Conservation (phyloP, 2,329 filamentous ascomycete species). For the Colletotrichum tropicale region DNA sequence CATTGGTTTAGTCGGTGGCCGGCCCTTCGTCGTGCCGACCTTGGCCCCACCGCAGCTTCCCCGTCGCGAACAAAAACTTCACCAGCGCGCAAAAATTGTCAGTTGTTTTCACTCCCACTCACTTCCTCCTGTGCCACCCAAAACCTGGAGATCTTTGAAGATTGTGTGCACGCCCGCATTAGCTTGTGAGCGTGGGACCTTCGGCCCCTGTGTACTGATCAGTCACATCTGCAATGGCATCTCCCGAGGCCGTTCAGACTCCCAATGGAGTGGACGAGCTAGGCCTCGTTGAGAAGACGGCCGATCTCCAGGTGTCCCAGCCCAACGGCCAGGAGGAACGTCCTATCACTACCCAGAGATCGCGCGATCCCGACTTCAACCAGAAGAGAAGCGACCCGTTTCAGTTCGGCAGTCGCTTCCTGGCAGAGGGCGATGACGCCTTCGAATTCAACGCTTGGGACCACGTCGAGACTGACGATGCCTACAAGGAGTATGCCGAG, state of each 20-base stretch:
- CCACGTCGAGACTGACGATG: slow-evolving; percentile 90
- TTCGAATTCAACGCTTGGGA: slow-evolving; percentile 99
- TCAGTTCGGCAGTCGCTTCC: slow-evolving; percentile 88
- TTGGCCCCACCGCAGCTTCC: background rate
- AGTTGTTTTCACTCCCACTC: accelerated
- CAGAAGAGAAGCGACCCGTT: slow-evolving; percentile 91
- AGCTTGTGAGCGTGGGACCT: background rate
- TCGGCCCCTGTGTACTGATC: background rate
- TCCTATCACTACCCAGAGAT: slow-evolving; percentile 63
- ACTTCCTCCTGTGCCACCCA: background rate
- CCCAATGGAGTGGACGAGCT: slow-evolving; percentile 15
- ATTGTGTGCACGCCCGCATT: background rate
- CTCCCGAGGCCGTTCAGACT: background rate
- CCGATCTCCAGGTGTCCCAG: slow-evolving; percentile 24
- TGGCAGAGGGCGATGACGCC: slow-evolving; percentile 85
- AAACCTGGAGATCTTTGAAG: background rate
- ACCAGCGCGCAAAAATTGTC: background rate
- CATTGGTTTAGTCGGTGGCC: slow-evolving; percentile 5
- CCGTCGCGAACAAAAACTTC: slow-evolving; percentile 7
- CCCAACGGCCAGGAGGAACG: slow-evolving; percentile 26
- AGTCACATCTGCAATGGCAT: slow-evolving; percentile 2
- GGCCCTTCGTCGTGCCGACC: slow-evolving; percentile 4
- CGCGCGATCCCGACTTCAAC: slow-evolving; percentile 74
- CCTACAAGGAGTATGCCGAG: slow-evolving; percentile 85
- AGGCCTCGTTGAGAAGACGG: slow-evolving; percentile 26